phyloP scores from a whole-genome alignment of 1,139 yeast species.

The Blastobotrys malaysiensis region DNA sequence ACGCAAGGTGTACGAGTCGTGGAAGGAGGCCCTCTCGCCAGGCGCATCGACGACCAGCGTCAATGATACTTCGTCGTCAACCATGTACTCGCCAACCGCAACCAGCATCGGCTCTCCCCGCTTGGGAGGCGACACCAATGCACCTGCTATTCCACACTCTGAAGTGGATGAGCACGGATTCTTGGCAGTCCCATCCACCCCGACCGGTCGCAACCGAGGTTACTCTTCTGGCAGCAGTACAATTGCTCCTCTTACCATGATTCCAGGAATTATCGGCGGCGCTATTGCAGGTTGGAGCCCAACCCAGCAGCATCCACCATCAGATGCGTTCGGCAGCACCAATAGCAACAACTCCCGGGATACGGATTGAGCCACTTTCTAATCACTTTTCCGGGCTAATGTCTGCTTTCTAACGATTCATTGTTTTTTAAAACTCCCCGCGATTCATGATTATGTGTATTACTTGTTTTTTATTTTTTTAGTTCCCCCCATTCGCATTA shows the following conservation, averaged over 20 bases:
- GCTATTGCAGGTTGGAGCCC: conserved; percentile 43
- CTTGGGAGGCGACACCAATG: conserved; percentile 7
- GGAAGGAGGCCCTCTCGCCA: conserved; percentile 26
- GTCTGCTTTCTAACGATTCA: background rate
- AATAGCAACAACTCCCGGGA: background rate
- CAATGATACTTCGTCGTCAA: conserved; percentile 4
- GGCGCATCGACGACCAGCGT: conserved; percentile 17
- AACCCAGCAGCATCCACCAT: background rate
- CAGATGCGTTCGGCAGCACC: no score
- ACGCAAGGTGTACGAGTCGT: conserved; percentile 21
- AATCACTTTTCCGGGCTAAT: background rate
- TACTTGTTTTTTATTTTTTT: background rate
- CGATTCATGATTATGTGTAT: background rate
- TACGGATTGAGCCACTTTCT: background rate
- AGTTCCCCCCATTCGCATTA: background rate
- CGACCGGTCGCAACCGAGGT: conserved; percentile 17
- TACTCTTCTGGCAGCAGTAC: conserved; percentile 23
- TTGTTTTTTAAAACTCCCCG: background rate
- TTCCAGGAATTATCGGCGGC: conserved; percentile 49
- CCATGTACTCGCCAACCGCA: conserved; percentile 7
- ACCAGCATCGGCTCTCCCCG: conserved; percentile 9
- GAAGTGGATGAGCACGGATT: conserved; percentile 17
- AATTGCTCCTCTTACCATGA: conserved; percentile 46
- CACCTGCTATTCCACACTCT: conserved; percentile 9
- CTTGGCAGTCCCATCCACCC: conserved; percentile 24